These are phyloP conservation scores for Bertia moriformis DNA, from an alignment of 2,329 filamentous ascomycete genomes.

Conservation along the genomic window DNA sequence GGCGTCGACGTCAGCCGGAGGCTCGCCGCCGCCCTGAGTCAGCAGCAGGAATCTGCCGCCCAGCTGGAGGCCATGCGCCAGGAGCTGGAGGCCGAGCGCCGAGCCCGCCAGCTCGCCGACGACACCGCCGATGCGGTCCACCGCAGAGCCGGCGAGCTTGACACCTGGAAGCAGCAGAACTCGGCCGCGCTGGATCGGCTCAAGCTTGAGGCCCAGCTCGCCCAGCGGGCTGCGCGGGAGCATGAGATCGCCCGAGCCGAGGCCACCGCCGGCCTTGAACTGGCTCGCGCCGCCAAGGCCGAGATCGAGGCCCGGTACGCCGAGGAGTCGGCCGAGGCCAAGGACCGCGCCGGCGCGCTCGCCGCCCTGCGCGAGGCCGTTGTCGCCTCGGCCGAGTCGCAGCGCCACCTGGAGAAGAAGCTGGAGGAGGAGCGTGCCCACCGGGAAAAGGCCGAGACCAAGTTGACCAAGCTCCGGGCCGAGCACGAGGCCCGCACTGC, in stretches of 20 bases:
- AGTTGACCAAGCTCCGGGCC: slow-evolving; percentile 59
- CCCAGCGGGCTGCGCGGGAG: slow-evolving; percentile 65
- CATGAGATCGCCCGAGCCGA: slow-evolving; percentile 67
- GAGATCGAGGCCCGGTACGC: slow-evolving; percentile 59
- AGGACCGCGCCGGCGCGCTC: slow-evolving; percentile 58
- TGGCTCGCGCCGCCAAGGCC: slow-evolving; percentile 75
- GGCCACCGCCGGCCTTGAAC: slow-evolving; percentile 56
- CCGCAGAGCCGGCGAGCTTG: slow-evolving; percentile 69
- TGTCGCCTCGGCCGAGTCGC: slow-evolving; percentile 63
- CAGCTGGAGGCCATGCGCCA: slow-evolving; percentile 53
- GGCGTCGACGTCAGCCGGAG: slow-evolving; percentile 75
- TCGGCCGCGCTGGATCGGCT: slow-evolving; percentile 74
- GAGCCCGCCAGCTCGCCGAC: slow-evolving; percentile 70
- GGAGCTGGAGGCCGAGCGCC: slow-evolving; percentile 70
- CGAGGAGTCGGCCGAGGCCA: slow-evolving; percentile 49
- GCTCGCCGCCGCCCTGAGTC: slow-evolving; percentile 62
- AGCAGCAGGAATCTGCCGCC: slow-evolving; percentile 69
- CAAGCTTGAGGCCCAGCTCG: slow-evolving; percentile 69
- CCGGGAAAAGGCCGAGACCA: slow-evolving; percentile 59
- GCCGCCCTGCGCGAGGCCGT: slow-evolving; percentile 66
- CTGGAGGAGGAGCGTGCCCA: slow-evolving; percentile 69
- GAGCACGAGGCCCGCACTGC: slow-evolving; percentile 70
- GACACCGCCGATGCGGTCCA: slow-evolving; percentile 74
- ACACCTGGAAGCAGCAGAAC: slow-evolving; percentile 69
- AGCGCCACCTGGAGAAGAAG: slow-evolving; percentile 62